These are phyloP conservation scores for Saccharum spontaneum DNA, from an alignment of 176 grass and related monocot species.

Conservation along the genomic window DNA sequence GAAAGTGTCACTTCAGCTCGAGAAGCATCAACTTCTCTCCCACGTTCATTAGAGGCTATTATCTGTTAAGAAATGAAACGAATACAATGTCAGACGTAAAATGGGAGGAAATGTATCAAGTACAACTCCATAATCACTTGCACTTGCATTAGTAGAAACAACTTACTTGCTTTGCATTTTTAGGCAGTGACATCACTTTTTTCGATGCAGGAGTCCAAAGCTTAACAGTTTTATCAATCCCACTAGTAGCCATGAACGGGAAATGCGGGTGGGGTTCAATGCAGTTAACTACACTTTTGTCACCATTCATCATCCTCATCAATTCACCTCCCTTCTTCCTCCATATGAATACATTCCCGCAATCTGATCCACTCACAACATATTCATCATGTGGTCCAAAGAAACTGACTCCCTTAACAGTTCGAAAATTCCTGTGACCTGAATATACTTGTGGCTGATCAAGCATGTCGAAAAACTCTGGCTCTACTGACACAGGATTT, in stretches of 20 bases:
- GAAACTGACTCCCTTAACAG: constrained; percentile 79
- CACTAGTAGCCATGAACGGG: constrained; percentile 78
- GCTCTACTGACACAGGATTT: constrained; percentile 37
- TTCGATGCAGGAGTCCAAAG: constrained; percentile 61
- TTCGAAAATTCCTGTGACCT: constrained; percentile 82
- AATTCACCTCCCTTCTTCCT: constrained; percentile 73
- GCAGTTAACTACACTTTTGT: constrained; percentile 71
- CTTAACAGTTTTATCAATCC: constrained; percentile 68
- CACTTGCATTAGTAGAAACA: not conserved
- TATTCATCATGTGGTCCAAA: constrained; percentile 85
- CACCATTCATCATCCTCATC: constrained; percentile 70
- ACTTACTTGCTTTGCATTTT: constrained; percentile 62
- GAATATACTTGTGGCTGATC: constrained; percentile 55
- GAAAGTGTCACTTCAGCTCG: constrained; percentile 38
- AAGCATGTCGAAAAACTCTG: constrained; percentile 39
- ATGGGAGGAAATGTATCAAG: not conserved
- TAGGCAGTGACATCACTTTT: constrained; percentile 34
- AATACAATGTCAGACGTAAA: constrained; percentile 6
- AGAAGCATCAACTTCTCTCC: constrained; percentile 42
- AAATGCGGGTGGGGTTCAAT: constrained; percentile 70
- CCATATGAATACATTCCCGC: constrained; percentile 88
- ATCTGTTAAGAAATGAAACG: constrained; percentile 38
- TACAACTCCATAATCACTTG: not conserved
- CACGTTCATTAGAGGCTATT: constrained; percentile 56
- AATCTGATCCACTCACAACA: constrained; percentile 84